Percentiles rank a stretch among this genome's conserved stretches.
phyloP scores from a whole-genome alignment of 768 basidiomycete species.

The Lentinus brumalis region DNA sequence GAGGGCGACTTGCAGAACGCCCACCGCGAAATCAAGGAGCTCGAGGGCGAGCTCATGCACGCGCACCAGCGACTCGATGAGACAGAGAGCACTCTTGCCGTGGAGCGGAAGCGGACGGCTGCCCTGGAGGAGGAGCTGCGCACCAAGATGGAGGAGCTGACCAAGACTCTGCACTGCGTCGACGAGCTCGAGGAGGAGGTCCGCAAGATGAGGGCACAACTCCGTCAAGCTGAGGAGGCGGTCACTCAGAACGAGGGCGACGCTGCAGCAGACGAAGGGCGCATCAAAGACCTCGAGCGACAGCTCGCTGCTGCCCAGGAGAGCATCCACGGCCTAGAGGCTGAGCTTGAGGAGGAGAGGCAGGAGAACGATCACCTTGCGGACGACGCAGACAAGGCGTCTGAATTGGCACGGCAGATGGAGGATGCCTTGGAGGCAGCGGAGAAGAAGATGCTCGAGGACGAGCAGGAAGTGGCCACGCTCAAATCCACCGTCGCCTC shows the following conservation, averaged over 20 bases:
- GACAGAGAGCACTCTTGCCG: slow-evolving; percentile 57
- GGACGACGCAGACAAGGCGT: slow-evolving; percentile 51
- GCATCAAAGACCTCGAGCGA: slow-evolving; percentile 56
- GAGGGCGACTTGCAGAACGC: slow-evolving; percentile 62
- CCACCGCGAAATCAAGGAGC: slow-evolving; percentile 56
- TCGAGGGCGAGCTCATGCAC: slow-evolving; percentile 60
- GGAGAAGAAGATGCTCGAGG: slow-evolving; percentile 67
- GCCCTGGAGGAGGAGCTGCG: slow-evolving; percentile 44
- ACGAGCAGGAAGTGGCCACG: slow-evolving; percentile 54
- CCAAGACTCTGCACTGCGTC: slow-evolving; percentile 23
- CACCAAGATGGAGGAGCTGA: slow-evolving; percentile 30
- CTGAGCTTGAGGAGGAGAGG: slow-evolving; percentile 48
- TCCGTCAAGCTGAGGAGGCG: slow-evolving; percentile 48
- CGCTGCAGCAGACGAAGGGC: slow-evolving; percentile 52
- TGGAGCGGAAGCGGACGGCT: slow-evolving; percentile 47
- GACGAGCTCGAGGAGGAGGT: slow-evolving; percentile 34
- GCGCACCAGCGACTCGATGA: slow-evolving; percentile 55
- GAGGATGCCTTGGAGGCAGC: slow-evolving; percentile 76
- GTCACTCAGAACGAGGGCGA: slow-evolving; percentile 63
- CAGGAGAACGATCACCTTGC: slow-evolving; percentile 55
- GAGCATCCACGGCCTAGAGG: slow-evolving; percentile 44
- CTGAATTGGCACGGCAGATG: slow-evolving; percentile 64
- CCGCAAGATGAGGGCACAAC: slow-evolving; percentile 40
- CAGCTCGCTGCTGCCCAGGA: slow-evolving; percentile 52
- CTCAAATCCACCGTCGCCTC: slow-evolving; percentile 52